These are phyloP conservation scores for Zygosaccharomyces sapae DNA, from an alignment of 1,139 yeast genomes.

Conservation along the genomic window DNA sequence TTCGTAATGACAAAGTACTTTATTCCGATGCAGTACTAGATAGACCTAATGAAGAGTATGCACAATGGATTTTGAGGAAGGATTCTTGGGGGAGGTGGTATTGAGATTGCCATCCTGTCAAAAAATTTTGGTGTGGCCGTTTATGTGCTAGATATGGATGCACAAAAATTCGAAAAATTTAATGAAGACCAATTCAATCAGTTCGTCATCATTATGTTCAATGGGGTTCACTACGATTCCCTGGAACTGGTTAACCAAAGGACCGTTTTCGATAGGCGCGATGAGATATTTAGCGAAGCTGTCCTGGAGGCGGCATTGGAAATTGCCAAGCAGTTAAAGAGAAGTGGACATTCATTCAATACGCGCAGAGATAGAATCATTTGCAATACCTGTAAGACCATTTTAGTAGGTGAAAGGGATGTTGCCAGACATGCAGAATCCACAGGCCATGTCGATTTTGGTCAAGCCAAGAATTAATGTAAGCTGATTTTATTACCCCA, in stretches of 20 bases:
- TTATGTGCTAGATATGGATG: constrained; percentile 64
- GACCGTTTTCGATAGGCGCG: constrained; percentile 40
- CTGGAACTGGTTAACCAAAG: constrained; percentile 40
- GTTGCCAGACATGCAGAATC: constrained; percentile 63
- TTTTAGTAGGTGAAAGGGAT: constrained; percentile 60
- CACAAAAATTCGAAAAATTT: constrained; percentile 57
- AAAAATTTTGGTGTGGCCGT: constrained; percentile 51
- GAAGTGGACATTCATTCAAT: constrained; percentile 60
- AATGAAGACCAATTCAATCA: constrained; percentile 40
- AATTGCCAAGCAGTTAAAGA: constrained; percentile 47
- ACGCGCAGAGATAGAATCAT: constrained; percentile 56
- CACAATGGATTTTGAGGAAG: constrained; percentile 56
- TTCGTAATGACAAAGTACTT: constrained; percentile 42
- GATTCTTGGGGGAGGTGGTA: constrained; percentile 89
- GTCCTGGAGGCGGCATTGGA: constrained; percentile 41
- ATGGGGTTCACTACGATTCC: constrained; percentile 76
- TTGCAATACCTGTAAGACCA: constrained; percentile 54
- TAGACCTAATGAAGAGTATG: constrained; percentile 47
- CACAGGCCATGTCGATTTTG: constrained; percentile 63
- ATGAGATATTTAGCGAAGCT: constrained; percentile 28
- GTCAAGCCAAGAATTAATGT: constrained; percentile 43
- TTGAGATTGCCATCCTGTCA: constrained; percentile 66
- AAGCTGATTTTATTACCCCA: not conserved
- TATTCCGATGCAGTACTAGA: constrained; percentile 63
- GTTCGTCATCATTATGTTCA: constrained; percentile 56